Evolutionary conservation across 2,329 filamentous ascomycete species (phyloP), one percentile per base, ranked within the genome.

Genomic region (Penicillium sp.): DNA sequence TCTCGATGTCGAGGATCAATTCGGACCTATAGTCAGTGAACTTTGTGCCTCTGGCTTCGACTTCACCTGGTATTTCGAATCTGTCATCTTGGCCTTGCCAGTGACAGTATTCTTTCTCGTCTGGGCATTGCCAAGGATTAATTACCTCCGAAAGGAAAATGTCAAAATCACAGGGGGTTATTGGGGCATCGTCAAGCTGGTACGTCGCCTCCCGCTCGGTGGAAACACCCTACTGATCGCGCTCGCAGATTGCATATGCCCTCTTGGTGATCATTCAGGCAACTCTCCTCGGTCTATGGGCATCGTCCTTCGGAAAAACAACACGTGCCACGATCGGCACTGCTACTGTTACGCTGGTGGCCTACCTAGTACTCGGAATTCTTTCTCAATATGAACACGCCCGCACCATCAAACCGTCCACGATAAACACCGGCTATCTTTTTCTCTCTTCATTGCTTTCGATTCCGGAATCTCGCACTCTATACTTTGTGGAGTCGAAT

Each of bases 331-430:
- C 42, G 13, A 44, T 44, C 31, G 42, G 28, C 19, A 35, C 42
- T 24, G 42, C 42, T 24, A 33, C 34, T 13, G 28, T 44, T 24
- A 44, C 28, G 19, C 31, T 44, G 9, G 21, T 24, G 28, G 29
- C 42, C 12, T 44, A 33, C 42, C 19, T 44, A 22, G 42, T 44
- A 33, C 29, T 44, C 31, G 42, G 42, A 17, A 21, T 44, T 19
- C 42, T 44, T 33, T 44, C 42, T 15, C 42, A 44, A 44, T 44
- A 44, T 44, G 42, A 44, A 44, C 42, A 44, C 34, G 19, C 42
- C 32, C 42, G 42, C 21, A 21, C 42, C 15, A 44, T 44, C 21
- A 17, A 33, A 34, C 42, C 42, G 13, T 44, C 42, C 28, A 44
- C 42, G 15, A 24, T 44, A 22, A 44, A 44, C 42, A 24, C 21